Percentiles rank a stretch among this genome's conserved stretches.
phyloP scores from a whole-genome alignment of 768 basidiomycete genomes.

The Boletus reticuloceps region DNA sequence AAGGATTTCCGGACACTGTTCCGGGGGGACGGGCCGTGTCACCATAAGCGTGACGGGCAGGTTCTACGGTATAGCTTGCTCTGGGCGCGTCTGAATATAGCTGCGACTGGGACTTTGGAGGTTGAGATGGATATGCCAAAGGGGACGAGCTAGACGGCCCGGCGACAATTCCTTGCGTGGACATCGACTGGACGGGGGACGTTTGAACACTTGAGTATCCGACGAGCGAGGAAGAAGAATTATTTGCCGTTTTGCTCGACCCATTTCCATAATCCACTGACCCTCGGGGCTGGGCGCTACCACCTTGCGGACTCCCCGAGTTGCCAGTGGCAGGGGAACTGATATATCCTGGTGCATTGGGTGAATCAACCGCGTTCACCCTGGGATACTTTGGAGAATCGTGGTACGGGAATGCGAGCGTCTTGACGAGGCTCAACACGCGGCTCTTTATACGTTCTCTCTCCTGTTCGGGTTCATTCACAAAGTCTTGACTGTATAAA shows the following conservation, averaged over 20 bases:
- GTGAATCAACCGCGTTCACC: conserved; percentile 46
- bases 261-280: conserved; percentile 25
- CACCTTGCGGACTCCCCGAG: conserved; percentile 51
- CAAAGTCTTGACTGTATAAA: conserved; percentile 66
- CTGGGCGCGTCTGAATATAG: conserved; percentile 26
- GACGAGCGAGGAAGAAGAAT: conserved; percentile 27
- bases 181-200: conserved; percentile 24
- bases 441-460: conserved; percentile 60
- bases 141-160: conserved; percentile 25
- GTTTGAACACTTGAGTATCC: conserved; percentile 20
- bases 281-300: conserved; percentile 19
- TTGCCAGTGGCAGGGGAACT: conserved; percentile 59
- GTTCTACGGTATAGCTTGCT: conserved; percentile 17
- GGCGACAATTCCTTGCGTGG: conserved; percentile 14
- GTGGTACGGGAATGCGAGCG: conserved; percentile 80
- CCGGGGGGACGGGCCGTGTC: conserved; percentile 19
- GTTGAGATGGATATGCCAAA: conserved; percentile 21
- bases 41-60: conserved; percentile 22
- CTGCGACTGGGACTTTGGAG: conserved; percentile 24
- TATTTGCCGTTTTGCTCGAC: conserved; percentile 17
- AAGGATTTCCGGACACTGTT: conserved; percentile 25
- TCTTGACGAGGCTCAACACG: conserved; percentile 65
- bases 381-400: conserved; percentile 57
- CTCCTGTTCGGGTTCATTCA: conserved; percentile 43
- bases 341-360: conserved; percentile 41